These are phyloP conservation scores for Nothopassalora personata DNA, from an alignment of 2,329 filamentous ascomycete species.

Conservation along the genomic window DNA sequence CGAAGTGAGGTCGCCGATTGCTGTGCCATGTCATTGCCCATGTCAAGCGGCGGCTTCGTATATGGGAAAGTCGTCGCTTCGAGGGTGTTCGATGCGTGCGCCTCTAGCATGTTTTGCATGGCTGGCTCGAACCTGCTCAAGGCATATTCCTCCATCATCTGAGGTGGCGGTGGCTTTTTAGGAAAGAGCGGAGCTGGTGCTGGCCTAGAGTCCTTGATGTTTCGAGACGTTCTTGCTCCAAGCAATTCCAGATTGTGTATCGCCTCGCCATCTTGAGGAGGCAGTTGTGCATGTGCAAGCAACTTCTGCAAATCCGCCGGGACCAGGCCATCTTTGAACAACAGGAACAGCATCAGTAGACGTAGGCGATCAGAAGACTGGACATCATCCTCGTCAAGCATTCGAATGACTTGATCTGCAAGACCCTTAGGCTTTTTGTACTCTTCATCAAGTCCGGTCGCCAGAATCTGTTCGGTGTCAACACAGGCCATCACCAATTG, in stretches of 20 bases:
- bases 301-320: conserved; percentile 78
- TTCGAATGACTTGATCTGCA: conserved; percentile 74
- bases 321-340: conserved; percentile 82
- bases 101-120: conserved; percentile 79
- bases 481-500: not conserved
- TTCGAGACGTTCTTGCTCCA: conserved; percentile 65
- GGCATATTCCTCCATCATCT: conserved; percentile 67
- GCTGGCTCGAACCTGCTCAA: conserved; percentile 83
- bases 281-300: conserved; percentile 74
- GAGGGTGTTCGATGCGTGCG: conserved; percentile 40
- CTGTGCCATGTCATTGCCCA: conserved; percentile 54
- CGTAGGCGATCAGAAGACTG: conserved; percentile 70
- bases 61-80: conserved; percentile 44
- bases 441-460: conserved; percentile 90
- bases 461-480: conserved; percentile 55
- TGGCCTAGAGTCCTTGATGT: conserved; percentile 71
- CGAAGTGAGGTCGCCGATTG: conserved; percentile 61
- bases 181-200: conserved; percentile 65
- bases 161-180: conserved; percentile 53
- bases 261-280: conserved; percentile 64
- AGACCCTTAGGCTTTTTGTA: conserved; percentile 85
- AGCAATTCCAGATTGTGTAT: conserved; percentile 76
- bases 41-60: conserved; percentile 54
- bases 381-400: conserved; percentile 81
- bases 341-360: conserved; percentile 75